A percentile compares a stretch with the other conserved stretches of the same genome.
These are phyloP conservation scores for Microdochium trichocladiopsis DNA, from an alignment of 2,329 filamentous ascomycete genomes.

Conservation along the genomic window DNA sequence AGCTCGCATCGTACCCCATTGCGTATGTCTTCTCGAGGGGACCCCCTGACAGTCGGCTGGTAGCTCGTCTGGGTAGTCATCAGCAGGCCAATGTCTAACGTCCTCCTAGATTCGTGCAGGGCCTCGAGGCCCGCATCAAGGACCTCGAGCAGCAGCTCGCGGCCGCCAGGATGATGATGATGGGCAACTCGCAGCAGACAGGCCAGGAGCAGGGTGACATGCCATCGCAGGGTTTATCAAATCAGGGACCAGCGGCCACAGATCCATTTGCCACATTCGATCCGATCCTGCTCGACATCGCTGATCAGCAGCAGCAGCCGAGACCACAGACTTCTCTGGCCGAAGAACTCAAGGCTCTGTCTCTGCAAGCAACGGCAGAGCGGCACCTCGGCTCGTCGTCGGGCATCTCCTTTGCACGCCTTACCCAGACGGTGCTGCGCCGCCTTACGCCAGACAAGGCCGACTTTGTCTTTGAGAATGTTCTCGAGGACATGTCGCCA, in stretches of 20 bases:
- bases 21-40: too few species aligned
- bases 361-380: slow-evolving; percentile 34
- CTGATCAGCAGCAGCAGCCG: slow-evolving; percentile 1
- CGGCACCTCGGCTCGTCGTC: slow-evolving; percentile 35
- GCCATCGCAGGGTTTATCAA: too few species aligned
- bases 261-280: neutral
- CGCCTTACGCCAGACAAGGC: slow-evolving; percentile 32
- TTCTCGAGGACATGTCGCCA: slow-evolving; percentile 9
- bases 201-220: too few species aligned
- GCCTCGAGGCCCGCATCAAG: slow-evolving; percentile 17
- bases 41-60: too few species aligned
- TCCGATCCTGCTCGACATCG: slow-evolving; percentile 1
- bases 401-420: slow-evolving; percentile 33
- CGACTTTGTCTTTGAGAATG: slow-evolving; percentile 29
- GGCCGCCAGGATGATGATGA: neutral
- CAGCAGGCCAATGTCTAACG: slow-evolving; percentile 1
- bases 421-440: slow-evolving; percentile 32
- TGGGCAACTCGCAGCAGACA: neutral
- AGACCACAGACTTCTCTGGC: neutral
- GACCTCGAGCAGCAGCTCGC: slow-evolving; percentile 9
- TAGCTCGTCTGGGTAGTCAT: too few species aligned
- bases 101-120: slow-evolving; percentile 22
- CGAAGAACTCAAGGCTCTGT: slow-evolving; percentile 15
- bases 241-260: too few species aligned
- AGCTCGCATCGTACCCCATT: slow-evolving; percentile 30